These are phyloP conservation scores for Backusella tuberculispora DNA, from an alignment of 192 early-diverging fungal species.

Conservation along the genomic window DNA sequence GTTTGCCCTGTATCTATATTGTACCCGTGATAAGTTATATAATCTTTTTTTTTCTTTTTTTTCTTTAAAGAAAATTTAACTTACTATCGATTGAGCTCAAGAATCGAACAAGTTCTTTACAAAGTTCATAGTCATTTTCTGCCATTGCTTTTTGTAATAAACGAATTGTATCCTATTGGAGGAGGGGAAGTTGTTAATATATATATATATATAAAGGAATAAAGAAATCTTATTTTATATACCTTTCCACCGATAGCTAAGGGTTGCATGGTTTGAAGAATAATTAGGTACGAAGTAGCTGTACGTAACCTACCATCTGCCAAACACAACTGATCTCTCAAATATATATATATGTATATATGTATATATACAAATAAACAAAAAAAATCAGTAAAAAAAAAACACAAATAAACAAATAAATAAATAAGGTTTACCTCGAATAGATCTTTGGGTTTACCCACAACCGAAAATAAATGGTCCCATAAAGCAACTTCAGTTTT, in stretches of 20 bases:
- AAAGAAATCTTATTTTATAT: neutral
- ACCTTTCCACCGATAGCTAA: conserved; percentile 64
- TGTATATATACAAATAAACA: neutral
- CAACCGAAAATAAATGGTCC: conserved; percentile 83
- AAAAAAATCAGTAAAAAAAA: neutral
- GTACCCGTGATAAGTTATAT: conserved; percentile 6
- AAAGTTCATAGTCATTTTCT: conserved; percentile 77
- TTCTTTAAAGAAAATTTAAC: conserved; percentile 18
- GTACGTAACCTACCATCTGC: conserved; percentile 69
- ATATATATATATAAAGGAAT: neutral
- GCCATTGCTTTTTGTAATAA: conserved; percentile 76
- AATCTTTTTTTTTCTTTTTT: neutral
- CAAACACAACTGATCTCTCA: conserved; percentile 64
- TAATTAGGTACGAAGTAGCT: conserved; percentile 91
- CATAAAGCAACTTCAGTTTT: conserved; percentile 96
- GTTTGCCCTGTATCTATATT: conserved; percentile 49
- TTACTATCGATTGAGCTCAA: conserved; percentile 78
- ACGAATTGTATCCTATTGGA: conserved; percentile 60
- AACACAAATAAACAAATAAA: conserved; percentile 15
- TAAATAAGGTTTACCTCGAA: conserved; percentile 67
- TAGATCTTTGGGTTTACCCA: conserved; percentile 82
- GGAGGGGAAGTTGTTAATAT: neutral
- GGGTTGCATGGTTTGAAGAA: conserved; percentile 91
- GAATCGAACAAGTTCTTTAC: conserved; percentile 80
- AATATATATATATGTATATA: neutral